Percentiles rank a stretch among this genome's conserved stretches.
Conservation (phyloP, 1,139 yeast genomes). For the Blastobotrys aristatus region DNA sequence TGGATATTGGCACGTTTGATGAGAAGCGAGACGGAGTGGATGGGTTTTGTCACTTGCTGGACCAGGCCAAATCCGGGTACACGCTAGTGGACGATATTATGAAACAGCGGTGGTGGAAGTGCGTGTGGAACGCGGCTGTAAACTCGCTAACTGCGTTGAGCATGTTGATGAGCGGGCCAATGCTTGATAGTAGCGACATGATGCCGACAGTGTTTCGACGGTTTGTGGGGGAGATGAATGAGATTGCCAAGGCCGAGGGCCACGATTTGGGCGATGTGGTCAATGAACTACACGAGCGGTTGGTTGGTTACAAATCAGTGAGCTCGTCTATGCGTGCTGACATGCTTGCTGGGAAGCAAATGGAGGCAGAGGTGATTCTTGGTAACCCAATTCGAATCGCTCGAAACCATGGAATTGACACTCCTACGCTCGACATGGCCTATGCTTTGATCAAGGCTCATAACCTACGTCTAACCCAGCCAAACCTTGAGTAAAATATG, state of each 20-base stretch:
- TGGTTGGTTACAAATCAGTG: constrained; percentile 10
- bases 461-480: too few species aligned
- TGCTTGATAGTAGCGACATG: constrained; percentile 18
- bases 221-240: constrained; percentile 53
- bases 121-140: constrained; percentile 59
- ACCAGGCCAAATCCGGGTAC: constrained; percentile 17
- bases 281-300: constrained; percentile 45
- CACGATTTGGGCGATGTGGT: constrained; percentile 41
- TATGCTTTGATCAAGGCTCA: constrained; percentile 37
- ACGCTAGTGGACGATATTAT: constrained; percentile 20
- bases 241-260: constrained; percentile 52
- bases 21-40: constrained; percentile 12
- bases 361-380: constrained; percentile 59
- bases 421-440: constrained; percentile 49
- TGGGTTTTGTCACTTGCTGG: constrained; percentile 14
- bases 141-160: constrained; percentile 53
- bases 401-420: constrained; percentile 43
- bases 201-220: constrained; percentile 32
- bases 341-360: constrained; percentile 51
- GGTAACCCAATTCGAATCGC: constrained; percentile 61
- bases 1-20: constrained; percentile 48
- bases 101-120: constrained; percentile 52
- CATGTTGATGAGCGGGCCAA: constrained; percentile 46
- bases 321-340: constrained; percentile 59
- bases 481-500: too few species aligned